These are phyloP conservation scores for Porcisia hertigi DNA, from an alignment of 208 protist genomes.

Conservation along the genomic window DNA sequence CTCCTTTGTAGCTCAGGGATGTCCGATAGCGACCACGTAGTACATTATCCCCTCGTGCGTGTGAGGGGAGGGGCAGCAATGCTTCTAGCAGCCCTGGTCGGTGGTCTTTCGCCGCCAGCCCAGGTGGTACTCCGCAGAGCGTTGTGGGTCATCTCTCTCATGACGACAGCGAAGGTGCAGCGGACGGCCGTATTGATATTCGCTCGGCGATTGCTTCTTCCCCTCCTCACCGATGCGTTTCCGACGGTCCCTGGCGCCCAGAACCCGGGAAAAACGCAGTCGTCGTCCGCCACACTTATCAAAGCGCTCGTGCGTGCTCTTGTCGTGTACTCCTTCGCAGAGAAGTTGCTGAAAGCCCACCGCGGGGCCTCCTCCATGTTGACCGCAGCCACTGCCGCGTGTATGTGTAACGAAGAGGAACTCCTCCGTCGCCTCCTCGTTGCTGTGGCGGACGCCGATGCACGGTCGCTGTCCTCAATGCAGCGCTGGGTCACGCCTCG, in stretches of 20 bases:
- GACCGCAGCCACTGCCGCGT: not conserved
- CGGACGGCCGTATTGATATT: not conserved
- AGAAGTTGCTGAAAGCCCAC: constrained; percentile 5
- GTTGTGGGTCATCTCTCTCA: constrained; percentile 8
- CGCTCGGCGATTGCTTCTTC: constrained; percentile 7
- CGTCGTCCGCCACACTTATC: constrained; percentile 4
- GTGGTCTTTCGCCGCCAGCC: constrained; percentile 14
- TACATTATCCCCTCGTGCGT: constrained; percentile 21
- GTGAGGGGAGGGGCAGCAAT: constrained; percentile 24
- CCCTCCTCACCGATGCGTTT: constrained; percentile 5
- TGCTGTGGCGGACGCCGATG: not conserved
- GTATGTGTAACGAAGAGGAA: constrained; percentile 3
- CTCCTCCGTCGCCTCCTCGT: not conserved
- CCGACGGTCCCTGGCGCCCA: not conserved
- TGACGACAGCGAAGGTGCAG: constrained; percentile 4
- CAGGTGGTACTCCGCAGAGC: constrained; percentile 11
- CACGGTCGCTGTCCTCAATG: not conserved
- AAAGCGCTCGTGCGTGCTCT: not conserved
- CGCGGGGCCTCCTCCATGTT: not conserved
- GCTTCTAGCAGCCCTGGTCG: constrained; percentile 25
- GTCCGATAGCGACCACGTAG: not conserved
- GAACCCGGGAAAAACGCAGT: not conserved
- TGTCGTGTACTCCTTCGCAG: not conserved
- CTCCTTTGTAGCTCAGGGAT: not conserved
- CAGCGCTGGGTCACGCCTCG: not conserved